Evolutionary conservation across 2,329 filamentous ascomycete genomes (phyloP), one percentile per base, ranked within the genome.

Genomic region (Talaromyces sp.): DNA sequence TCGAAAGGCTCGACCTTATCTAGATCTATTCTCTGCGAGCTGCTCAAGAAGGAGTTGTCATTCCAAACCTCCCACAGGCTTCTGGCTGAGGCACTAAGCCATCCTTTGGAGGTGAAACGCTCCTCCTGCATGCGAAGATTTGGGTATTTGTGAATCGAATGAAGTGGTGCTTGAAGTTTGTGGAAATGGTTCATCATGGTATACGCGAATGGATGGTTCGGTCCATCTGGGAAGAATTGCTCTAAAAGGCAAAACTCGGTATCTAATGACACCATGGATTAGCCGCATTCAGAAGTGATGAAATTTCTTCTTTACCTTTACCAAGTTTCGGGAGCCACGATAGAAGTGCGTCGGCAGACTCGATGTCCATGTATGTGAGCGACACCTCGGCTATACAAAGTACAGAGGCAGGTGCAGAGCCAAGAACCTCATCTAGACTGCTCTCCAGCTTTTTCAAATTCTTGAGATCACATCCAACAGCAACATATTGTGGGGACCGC

Each of bases 351-450:
- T 96, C 88, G 6, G 91, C 87, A 46, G 86, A 86, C 24, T 83
- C 73, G 2, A 86, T 84, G 59, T 91, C 86, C 90, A 96, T 96
- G 68, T 96, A 96, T 0, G 91, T 95, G 46, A 96, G 85, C 3
- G 92, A 96, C 14, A 96, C 92, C 75, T 98, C 93, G 0, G 92
- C 92, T 27, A 92, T 83, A 68, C 95, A 96, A 26, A 97, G 78
- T 2, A 96, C 82, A 2, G 82, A 80, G 61, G 84, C 86, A 8
- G 84, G 77, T 1, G 81, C 71, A 17, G 88, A 71, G 43, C 87
- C 78, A 2, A 91, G 71, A 51, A 88, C 80, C 11, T 75, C 75
- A 19, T 81, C 80, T 26, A 96, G 75, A 4, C 85, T 79, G 6
- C 77, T 70, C 60, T 87, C 79, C 10, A 97, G 78, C 17, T 78